phyloP scores from a whole-genome alignment of 1,284 basidiomycete species.

The Ustilago hordei region DNA sequence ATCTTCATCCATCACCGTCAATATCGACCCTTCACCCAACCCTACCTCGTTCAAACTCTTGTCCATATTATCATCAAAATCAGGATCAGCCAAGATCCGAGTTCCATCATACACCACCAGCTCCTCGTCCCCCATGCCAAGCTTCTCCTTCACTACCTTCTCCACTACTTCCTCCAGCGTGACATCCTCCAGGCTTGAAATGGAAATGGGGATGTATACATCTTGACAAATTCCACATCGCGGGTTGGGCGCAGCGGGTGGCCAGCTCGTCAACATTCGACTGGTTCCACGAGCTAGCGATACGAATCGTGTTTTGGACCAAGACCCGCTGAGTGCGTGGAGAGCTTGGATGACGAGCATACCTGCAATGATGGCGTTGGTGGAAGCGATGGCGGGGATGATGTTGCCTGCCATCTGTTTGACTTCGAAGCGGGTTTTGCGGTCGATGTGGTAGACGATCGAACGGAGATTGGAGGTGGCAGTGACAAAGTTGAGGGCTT shows the following conservation, averaged over 20 bases:
- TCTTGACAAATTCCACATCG: slow-evolving; percentile 87
- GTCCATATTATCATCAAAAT: slow-evolving; percentile 86
- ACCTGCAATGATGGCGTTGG: slow-evolving; percentile 96
- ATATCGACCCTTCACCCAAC: slow-evolving; percentile 78
- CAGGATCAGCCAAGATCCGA: slow-evolving; percentile 83
- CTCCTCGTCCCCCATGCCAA: slow-evolving; percentile 69
- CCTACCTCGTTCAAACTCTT: slow-evolving; percentile 80
- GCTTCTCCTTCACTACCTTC: slow-evolving; percentile 72
- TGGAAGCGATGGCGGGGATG: slow-evolving; percentile 93
- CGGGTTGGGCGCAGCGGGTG: slow-evolving; percentile 44
- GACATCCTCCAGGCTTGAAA: slow-evolving; percentile 76
- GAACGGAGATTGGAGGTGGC: slow-evolving; percentile 93
- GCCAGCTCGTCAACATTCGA: slow-evolving; percentile 43
- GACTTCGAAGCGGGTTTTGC: slow-evolving; percentile 93
- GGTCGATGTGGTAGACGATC: slow-evolving; percentile 84
- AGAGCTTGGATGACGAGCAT: slow-evolving; percentile 92
- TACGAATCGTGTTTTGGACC: slow-evolving; percentile 47
- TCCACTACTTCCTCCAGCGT: slow-evolving; percentile 81
- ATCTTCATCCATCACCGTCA: slow-evolving; percentile 89
- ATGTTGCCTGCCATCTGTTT: slow-evolving; percentile 99
- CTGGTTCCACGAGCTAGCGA: slow-evolving; percentile 41
- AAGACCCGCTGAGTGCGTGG: slow-evolving; percentile 75
- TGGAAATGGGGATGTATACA: slow-evolving; percentile 78
- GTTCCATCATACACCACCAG: slow-evolving; percentile 78
- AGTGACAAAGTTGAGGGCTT: slow-evolving; percentile 95